These are phyloP conservation scores for Hymenotorrendiella dingleyae DNA, from an alignment of 2,329 filamentous ascomycete genomes.

Conservation along the genomic window DNA sequence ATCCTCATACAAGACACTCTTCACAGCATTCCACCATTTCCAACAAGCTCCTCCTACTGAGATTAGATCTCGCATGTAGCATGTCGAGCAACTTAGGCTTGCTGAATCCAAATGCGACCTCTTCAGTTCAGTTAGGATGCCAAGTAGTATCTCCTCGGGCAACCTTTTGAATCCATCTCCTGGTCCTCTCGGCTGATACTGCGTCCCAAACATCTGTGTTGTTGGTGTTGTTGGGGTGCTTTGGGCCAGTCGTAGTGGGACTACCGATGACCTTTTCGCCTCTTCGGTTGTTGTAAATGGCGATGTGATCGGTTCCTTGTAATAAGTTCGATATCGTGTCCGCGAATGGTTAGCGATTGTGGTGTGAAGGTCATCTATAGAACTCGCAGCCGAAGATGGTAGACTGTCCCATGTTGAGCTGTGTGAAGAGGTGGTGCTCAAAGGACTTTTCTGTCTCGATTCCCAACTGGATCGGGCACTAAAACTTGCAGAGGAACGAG, in stretches of 20 bases:
- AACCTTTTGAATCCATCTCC: conserved; percentile 50
- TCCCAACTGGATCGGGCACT: conserved; percentile 20
- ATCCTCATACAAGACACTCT: conserved; percentile 41
- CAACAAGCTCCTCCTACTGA: conserved; percentile 44
- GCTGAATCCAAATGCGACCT: conserved; percentile 42
- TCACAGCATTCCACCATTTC: conserved; percentile 46
- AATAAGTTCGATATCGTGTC: conserved; percentile 6
- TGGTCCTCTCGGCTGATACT: conserved; percentile 23
- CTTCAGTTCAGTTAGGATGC: conserved; percentile 50
- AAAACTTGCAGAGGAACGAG: conserved; percentile 14
- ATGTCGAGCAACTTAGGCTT: conserved; percentile 54
- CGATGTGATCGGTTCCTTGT: conserved; percentile 15
- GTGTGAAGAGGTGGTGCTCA: conserved; percentile 23
- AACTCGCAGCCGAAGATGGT: conserved; percentile 14
- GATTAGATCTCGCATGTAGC: conserved; percentile 57
- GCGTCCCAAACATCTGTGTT: conserved; percentile 7
- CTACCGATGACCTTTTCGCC: conserved; percentile 11
- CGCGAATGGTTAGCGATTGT: conserved; percentile 4
- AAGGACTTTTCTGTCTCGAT: conserved; percentile 24
- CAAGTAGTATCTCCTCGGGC: conserved; percentile 52
- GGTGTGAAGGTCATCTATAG: conserved; percentile 5
- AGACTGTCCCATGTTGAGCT: conserved; percentile 20
- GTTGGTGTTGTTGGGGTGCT: conserved; percentile 6
- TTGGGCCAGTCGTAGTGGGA: conserved; percentile 12
- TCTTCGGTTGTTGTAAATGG: conserved; percentile 8